These are phyloP conservation scores for Klebsormidium nitens DNA, from an alignment of 139 green algal genomes.

Conservation along the genomic window DNA sequence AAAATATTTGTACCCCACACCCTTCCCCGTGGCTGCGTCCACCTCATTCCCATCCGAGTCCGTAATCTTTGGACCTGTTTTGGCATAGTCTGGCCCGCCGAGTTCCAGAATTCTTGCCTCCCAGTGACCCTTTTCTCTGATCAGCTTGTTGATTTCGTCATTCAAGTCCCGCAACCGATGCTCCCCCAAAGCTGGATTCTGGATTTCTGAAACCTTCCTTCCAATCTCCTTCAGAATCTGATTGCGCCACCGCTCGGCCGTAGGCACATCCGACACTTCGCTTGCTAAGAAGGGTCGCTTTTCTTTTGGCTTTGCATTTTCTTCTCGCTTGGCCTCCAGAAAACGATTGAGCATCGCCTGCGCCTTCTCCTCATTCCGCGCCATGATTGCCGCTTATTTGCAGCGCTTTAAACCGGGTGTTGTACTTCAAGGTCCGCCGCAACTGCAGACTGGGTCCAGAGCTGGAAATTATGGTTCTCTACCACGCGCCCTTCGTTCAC, in stretches of 20 bases:
- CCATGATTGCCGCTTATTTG: no score
- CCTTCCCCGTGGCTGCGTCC: conserved; percentile 35
- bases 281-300: conserved; percentile 83
- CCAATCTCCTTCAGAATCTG: conserved; percentile 95
- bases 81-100: conserved; percentile 88
- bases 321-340: conserved; percentile 59
- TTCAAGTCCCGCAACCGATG: conserved; percentile 95
- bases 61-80: conserved; percentile 54
- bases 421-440: no score
- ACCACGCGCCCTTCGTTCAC: no score
- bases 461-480: no score
- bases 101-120: conserved; percentile 92
- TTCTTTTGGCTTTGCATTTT: conserved; percentile 44
- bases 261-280: conserved; percentile 83
- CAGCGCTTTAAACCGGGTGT: no score
- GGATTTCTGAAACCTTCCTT: conserved; percentile 98
- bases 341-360: conserved; percentile 93
- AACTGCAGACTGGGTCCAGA: no score
- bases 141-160: conserved; percentile 99
- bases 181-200: conserved; percentile 95
- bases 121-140: conserved; percentile 96
- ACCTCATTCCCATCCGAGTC: conserved; percentile 11
- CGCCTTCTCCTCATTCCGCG: conserved; percentile 95
- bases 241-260: conserved; percentile 93
- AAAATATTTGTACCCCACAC: conserved; percentile 89